Base-by-base conservation (phyloP, 2,329 filamentous ascomycete genomes). In the Fusarium albosuccineum region DNA sequence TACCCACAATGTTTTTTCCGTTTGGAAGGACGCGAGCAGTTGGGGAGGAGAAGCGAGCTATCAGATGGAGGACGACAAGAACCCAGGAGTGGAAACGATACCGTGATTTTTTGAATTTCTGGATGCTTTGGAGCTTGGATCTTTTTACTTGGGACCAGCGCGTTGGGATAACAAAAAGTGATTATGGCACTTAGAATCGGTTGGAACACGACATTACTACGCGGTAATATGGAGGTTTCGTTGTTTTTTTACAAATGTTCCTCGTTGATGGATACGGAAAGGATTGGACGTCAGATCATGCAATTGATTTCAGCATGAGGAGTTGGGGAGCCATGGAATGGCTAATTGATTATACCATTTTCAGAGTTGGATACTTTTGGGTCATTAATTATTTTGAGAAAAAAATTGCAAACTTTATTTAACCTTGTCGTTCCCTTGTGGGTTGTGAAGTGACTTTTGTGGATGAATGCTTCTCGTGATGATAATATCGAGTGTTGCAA, bases 1-100 rank as follows among this genome's bases (percentile, higher is more conserved):
- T 79, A 79, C 77, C 77, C 77, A 74, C 66, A 70, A 50, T 66
- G 71, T 68, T 73, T 72, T 67, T 73, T 73, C 71, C 71, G 60
- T 72, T 72, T 61, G 69, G 69, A 72, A 66, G 58, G 70, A 68
- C 67, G 70, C 71, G 71, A 71, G 71, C 71, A 68, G 67, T 73
- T 71, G 68, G 67, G 66, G 64, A 68, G 62, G 59, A 55, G 63
- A 66, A 68, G 48, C 57, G 33, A 71, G 57, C 45, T 60, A 56
- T 57, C 39, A 42, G 57, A 67, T 39, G 54, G 59, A 64, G 62
- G 61, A 63, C 17, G 27, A 54, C 22, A 22, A 22, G 22, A 22
- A 22, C 22, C 22, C 22, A 42, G 49, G 63, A 66, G 55, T 37
- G 57, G 62, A 60, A 49, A 41, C 58, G 54, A 62, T 51, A 65